Evolutionary conservation across 2,329 filamentous ascomycete genomes (phyloP).

Genomic region (Pleomassaria siparia): DNA sequence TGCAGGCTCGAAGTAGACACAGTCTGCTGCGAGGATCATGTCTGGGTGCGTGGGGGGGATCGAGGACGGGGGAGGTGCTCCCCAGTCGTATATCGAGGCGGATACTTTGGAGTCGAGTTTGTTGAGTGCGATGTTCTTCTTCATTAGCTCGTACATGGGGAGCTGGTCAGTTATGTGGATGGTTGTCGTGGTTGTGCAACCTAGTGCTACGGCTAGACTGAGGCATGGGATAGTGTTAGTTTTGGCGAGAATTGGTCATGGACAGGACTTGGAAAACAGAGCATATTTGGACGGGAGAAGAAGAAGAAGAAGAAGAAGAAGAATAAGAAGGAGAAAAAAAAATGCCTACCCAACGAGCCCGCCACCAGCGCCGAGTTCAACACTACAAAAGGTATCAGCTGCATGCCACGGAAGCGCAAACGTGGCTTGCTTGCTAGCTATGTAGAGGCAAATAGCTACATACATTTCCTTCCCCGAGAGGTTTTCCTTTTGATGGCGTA

Average conservation of each 20-base stretch:
- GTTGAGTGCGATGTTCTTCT: slow-evolving; percentile 85
- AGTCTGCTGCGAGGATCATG: slow-evolving; percentile 90
- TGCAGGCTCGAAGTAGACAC: slow-evolving; percentile 94
- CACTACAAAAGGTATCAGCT: slow-evolving; percentile 51
- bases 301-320: slow-evolving; percentile 1
- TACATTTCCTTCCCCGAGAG: slow-evolving; percentile 72
- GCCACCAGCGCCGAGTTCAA: slow-evolving; percentile 90
- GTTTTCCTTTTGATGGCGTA: slow-evolving; percentile 68
- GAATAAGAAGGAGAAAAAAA: slow-evolving; percentile 2
- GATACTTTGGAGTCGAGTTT: slow-evolving; percentile 63
- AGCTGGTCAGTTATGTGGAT: slow-evolving; percentile 84
- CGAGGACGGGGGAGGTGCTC: slow-evolving; percentile 43
- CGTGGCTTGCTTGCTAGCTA: too few relatives aligned
- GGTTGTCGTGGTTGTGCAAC: slow-evolving; percentile 56
- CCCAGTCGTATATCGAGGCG: slow-evolving; percentile 80
- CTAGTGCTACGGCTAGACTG: slow-evolving; percentile 60
- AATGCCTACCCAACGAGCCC: slow-evolving; percentile 69
- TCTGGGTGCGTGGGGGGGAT: slow-evolving; percentile 63
- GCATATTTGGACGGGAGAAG: neutral
- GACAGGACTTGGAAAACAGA: too few relatives aligned
- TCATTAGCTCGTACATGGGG: slow-evolving; percentile 83
- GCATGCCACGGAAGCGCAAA: too few relatives aligned
- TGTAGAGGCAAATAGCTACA: too few relatives aligned
- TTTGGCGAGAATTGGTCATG: too few relatives aligned
- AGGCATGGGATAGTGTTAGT: too few relatives aligned